phyloP scores from a whole-genome alignment of 345 rosid genomes.

The Iberis pinnata region DNA sequence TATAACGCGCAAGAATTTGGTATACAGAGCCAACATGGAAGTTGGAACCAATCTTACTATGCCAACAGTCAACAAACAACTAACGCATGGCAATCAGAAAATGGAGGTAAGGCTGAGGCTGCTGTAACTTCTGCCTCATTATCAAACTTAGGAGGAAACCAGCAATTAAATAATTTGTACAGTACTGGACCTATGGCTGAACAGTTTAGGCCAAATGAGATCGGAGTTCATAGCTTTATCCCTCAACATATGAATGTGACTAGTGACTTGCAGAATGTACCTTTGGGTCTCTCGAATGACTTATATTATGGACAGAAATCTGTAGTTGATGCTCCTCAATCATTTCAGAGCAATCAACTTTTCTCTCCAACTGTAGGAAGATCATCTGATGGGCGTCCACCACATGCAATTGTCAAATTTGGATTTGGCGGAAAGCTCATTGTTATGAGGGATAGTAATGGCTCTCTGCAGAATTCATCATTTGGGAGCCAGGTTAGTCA shows the following conservation, averaged over 20 bases:
- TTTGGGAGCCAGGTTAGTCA: constrained; percentile 74
- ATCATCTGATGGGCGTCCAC: constrained; percentile 92
- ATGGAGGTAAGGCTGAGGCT: constrained; percentile 30
- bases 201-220: constrained; percentile 39
- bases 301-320: constrained; percentile 42
- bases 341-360: constrained; percentile 49
- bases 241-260: constrained; percentile 45
- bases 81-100: constrained; percentile 45
- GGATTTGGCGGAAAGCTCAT: constrained; percentile 96
- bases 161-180: constrained; percentile 38
- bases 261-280: constrained; percentile 44
- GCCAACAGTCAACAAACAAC: constrained; percentile 37
- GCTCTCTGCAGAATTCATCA: constrained; percentile 40
- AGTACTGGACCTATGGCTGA: constrained; percentile 35
- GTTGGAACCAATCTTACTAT: constrained; percentile 47
- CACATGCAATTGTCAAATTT: constrained; percentile 80
- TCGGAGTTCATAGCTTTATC: constrained; percentile 40
- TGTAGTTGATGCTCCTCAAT: constrained; percentile 37
- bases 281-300: constrained; percentile 42
- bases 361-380: constrained; percentile 50
- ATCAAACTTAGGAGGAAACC: constrained; percentile 43
- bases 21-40: constrained; percentile 37
- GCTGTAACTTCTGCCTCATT: constrained; percentile 15
- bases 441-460: constrained; percentile 54
- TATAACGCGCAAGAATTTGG: constrained; percentile 36